Evolutionary conservation across 345 rosid species (phyloP), one percentile per base, ranked within the genome.

Genomic region (Iberis pinnata): DNA sequence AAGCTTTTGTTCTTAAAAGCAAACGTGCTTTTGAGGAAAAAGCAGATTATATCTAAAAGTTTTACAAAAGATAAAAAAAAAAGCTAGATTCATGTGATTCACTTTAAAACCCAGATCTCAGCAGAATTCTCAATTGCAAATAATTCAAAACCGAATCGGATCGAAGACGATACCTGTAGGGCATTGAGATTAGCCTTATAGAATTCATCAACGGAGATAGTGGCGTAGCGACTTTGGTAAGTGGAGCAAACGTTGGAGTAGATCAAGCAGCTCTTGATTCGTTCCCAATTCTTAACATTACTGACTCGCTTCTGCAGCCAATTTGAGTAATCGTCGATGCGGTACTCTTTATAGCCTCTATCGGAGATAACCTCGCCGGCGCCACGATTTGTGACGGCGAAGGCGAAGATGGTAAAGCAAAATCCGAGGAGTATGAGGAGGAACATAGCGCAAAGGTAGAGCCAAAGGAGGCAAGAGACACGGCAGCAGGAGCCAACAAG

Each of bases 361-460:
- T 41, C 81, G 0, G 86, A 72, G 22, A 90, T 0, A 4, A 33
- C 88, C 49, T 75, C 44, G 1, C 98, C 98, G 27, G 98, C 95
- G 7, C 98, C 98, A 14, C 81, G 82, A 65, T 88, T 88, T n/a
- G 98, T 90, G 61, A 88, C 96, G 5, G 74, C 88, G 67, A 90
- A 90, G 3, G 96, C 86, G 64, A 90, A 78, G 68, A 88, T 78
- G 5, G 98, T 88, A 83, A 90, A 82, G 41, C 77, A 73, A 74
- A 90, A 72, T 18, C 86, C 78, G 24, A 84, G 24, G 42, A 90
- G 67, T 10, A 88, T 90, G 57, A 90, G 78, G 48, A 90, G 40
- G 75, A 90, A 90, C 98, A 87, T 88, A 17, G 87, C 96, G 48
- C 74, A 59, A 6, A 87, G 84, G 77, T 90, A 90, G 19, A 81